Percentiles rank a stretch among this genome's conserved stretches.
phyloP scores from a whole-genome alignment of 2,329 filamentous ascomycete species.

The Hypoxylon sp. region DNA sequence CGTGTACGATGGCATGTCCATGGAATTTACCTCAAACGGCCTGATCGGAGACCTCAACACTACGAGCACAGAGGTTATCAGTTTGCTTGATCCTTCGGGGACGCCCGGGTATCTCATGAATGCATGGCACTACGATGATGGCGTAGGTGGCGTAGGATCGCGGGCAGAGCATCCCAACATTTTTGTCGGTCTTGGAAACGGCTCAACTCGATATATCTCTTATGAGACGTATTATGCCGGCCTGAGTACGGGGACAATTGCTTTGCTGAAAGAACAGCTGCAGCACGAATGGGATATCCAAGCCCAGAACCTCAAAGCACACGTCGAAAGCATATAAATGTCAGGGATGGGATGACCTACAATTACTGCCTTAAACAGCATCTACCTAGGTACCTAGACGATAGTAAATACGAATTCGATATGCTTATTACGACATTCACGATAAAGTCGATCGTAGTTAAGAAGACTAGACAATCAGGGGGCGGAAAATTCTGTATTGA shows the following conservation, averaged over 20 bases:
- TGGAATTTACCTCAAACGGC: conserved; percentile 40
- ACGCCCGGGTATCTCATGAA: conserved; percentile 31
- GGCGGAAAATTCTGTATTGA: conserved; percentile 29
- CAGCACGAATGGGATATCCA: conserved; percentile 35
- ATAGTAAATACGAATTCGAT: too few relatives aligned
- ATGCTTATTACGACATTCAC: too few relatives aligned
- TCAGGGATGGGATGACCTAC: too few relatives aligned
- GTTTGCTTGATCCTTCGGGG: conserved; percentile 20
- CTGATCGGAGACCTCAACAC: conserved; percentile 39
- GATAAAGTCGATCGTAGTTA: too few relatives aligned
- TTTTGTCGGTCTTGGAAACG: conserved; percentile 35
- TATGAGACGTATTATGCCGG: conserved; percentile 44
- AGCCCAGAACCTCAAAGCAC: conserved; percentile 34
- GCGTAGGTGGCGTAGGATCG: conserved; percentile 22
- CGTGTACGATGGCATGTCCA: conserved; percentile 40
- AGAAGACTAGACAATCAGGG: not conserved
- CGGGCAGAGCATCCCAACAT: conserved; percentile 41
- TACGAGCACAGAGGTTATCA: conserved; percentile 42
- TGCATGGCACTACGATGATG: conserved; percentile 42
- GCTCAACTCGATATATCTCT: conserved; percentile 39
- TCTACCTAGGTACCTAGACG: too few relatives aligned
- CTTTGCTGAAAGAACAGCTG: conserved; percentile 25
- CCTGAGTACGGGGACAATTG: conserved; percentile 28
- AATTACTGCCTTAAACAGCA: too few relatives aligned
- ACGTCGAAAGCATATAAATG: conserved; percentile 38